Evolutionary conservation across 1,139 yeast species (phyloP), one percentile per base, ranked within the genome.

Genomic region (Hansenula anomala): DNA sequence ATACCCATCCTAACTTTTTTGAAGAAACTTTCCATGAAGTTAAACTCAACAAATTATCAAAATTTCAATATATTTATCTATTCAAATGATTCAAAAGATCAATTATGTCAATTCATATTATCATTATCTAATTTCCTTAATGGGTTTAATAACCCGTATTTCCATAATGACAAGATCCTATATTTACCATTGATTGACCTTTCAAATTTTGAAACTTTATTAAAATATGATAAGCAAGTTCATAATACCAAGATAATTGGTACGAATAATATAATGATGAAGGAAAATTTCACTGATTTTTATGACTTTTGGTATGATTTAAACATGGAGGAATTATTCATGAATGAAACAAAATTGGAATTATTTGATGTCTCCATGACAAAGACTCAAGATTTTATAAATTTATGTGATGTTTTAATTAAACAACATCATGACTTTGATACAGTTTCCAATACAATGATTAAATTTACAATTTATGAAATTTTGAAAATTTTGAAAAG

Each of bases 271-370:
- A 28, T 45, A 18, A 43, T 53, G 3, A 31, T 50, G n/a, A 49
- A 52, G 24, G 57, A 55, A 12, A 18, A 24, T 11, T 25, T 25
- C 9, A 20, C 22, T 1, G 44, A 47, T 2, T 43, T 43, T 17
- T 48, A 43, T 36, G 51, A 54, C 33, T 50, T 51, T 30, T 49
- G 47, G 34, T 48, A 48, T 35, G 50, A 55, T 30, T 17, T 54
- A 17, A 50, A 46, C 23, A 13, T 30, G 9, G 28, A 36, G 1
- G 40, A 40, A 7, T 7, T 27, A 1, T 11, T 47, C 14, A 32
- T 34, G 11, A 23, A 31, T 4, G 40, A 49, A 1, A 33, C 33
- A 3, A 31, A 30, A 4, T 23, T 47, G 9, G 28, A 39, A 17
- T 34, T 30, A 6, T 37, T 37, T 31, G 40, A 43, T 3, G 14